These are phyloP conservation scores for Phoma sp. DNA, from an alignment of 2,329 filamentous ascomycete species.

Conservation along the genomic window DNA sequence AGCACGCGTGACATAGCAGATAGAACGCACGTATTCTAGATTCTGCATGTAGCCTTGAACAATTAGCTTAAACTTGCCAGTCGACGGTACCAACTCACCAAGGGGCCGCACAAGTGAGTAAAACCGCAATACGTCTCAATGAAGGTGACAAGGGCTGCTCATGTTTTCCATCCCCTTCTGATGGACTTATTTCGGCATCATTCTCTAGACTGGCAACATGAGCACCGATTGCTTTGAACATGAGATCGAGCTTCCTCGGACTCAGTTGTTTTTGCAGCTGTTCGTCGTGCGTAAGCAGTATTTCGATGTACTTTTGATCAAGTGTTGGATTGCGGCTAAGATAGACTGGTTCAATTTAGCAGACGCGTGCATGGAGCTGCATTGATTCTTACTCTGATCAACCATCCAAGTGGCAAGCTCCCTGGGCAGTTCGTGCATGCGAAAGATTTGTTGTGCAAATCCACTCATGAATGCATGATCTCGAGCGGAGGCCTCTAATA, in stretches of 20 bases:
- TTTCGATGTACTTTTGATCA: constrained; percentile 43
- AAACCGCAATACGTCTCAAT: constrained; percentile 27
- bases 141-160: constrained; percentile 23
- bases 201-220: constrained; percentile 12
- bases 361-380: background rate
- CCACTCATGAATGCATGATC: constrained; percentile 52
- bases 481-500: constrained; percentile 31
- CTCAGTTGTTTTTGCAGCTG: constrained; percentile 49
- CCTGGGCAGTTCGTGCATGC: constrained; percentile 43
- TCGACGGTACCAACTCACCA: constrained; percentile 21
- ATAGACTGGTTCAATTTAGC: constrained; percentile 37
- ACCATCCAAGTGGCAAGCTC: constrained; percentile 53
- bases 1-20: constrained; percentile 36
- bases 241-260: constrained; percentile 49
- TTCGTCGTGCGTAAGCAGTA: constrained; percentile 35
- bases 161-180: constrained; percentile 17
- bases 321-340: constrained; percentile 42
- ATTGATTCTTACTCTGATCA: constrained; percentile 35
- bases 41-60: constrained; percentile 28
- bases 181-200: constrained; percentile 11
- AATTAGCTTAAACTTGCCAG: constrained; percentile 6
- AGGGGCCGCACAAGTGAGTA: constrained; percentile 36
- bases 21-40: constrained; percentile 30
- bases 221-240: constrained; percentile 68
- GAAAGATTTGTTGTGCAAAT: constrained; percentile 49